Base-by-base conservation (phyloP, 2,329 filamentous ascomycete genomes). In the Botryotinia narcissicola region DNA sequence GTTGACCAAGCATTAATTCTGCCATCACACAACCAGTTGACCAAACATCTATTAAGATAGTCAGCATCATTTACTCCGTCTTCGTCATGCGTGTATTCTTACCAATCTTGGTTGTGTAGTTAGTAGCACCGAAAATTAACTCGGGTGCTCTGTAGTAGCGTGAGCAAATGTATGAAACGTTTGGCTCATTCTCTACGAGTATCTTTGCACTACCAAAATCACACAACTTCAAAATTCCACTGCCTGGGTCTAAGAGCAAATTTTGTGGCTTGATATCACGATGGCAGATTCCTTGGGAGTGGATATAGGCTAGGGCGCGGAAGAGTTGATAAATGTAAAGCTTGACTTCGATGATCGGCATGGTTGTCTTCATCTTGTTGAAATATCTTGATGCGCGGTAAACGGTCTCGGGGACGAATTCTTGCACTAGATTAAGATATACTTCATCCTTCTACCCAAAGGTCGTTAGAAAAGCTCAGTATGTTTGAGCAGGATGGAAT, bases 51-150 rank as follows among this genome's bases (percentile, higher is more conserved):
- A 72, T 62, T 7, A 60, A 25, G 46, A 63, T 22, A 37, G 71
- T 78, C 74, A 78, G 74, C 67, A 66, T 73, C 20, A 37, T 20
- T 63, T 70, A 73, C 77, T 76, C 75, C 51, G 51, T 40, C 66
- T n/a, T 22, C 60, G 68, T 25, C 40, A 74, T 63, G 42, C 72
- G 60, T 61, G 73, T 73, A 74, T 82, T 37, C 92, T 84, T 90
- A 99, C 96, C 96, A 83, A 99, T 99, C 87, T 99, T 99, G 79
- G 96, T 98, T 73, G 96, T 98, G 86, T 99, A 99, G 86, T 99
- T 99, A 70, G 96, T 99, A 57, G 96, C 96, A 78, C 96, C 96
- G 81, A 99, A 99, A 81, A 99, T 99, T 82, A 99, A 88, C 84
- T 99, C 96, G 2, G 96, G 96, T 68, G 96, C 96, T 81, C 96